These are phyloP conservation scores for Fusarium coffeatum DNA, from an alignment of 2,329 filamentous ascomycete genomes.

Conservation along the genomic window DNA sequence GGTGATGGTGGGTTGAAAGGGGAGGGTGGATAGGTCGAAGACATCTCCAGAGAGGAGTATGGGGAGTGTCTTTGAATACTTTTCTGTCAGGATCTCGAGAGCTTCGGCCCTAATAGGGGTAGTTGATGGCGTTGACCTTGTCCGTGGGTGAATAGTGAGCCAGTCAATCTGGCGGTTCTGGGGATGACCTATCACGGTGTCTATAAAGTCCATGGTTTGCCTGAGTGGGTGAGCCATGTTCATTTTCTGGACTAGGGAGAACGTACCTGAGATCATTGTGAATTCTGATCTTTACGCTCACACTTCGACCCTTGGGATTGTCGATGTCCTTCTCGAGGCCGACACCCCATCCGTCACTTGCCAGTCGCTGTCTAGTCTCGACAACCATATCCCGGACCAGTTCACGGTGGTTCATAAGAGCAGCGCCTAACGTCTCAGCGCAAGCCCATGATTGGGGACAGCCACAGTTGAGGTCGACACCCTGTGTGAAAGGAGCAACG, in stretches of 20 bases:
- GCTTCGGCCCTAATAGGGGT: constrained; percentile 71
- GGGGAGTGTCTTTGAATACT: constrained; percentile 66
- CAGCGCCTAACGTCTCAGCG: constrained; percentile 73
- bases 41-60: constrained; percentile 77
- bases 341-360: constrained; percentile 65
- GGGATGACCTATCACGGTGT: constrained; percentile 67
- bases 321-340: constrained; percentile 57
- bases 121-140: constrained; percentile 69
- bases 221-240: constrained; percentile 43
- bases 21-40: constrained; percentile 66
- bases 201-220: constrained; percentile 71
- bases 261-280: constrained; percentile 69
- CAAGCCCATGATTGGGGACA: constrained; percentile 81
- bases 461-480: constrained; percentile 78
- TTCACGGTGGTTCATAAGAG: constrained; percentile 73
- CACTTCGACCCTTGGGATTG: constrained; percentile 62
- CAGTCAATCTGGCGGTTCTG: constrained; percentile 69
- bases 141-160: constrained; percentile 77
- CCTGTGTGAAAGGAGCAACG: constrained; percentile 70
- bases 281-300: constrained; percentile 78
- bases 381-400: constrained; percentile 74
- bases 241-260: background rate
- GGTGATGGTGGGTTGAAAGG: constrained; percentile 52
- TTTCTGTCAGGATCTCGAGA: constrained; percentile 65
- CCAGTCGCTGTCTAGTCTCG: constrained; percentile 65